Evolutionary conservation across 2,329 filamentous ascomycete genomes (phyloP).

Genomic region (Fusarium sp.): DNA sequence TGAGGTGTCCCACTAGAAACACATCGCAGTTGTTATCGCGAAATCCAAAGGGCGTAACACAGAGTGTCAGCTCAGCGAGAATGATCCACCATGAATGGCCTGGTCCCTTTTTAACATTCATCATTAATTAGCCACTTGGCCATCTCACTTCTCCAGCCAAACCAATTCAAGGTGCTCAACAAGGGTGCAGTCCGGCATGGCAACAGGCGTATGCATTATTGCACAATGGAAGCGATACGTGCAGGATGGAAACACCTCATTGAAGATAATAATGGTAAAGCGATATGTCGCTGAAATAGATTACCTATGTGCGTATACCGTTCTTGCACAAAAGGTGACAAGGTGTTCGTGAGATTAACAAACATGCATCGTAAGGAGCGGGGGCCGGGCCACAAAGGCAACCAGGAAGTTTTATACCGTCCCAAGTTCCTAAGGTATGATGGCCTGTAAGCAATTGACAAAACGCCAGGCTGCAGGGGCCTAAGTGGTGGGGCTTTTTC

Average conservation of each 20-base stretch:
- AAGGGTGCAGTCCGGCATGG: conserved; percentile 14
- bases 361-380: no score
- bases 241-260: conserved; percentile 7
- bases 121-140: conserved; percentile 35
- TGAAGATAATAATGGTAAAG: conserved; percentile 5
- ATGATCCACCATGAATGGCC: conserved; percentile 14
- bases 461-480: no score
- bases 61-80: conserved; percentile 9
- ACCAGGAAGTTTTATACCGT: no score
- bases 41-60: conserved; percentile 26
- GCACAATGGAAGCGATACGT: conserved; percentile 2
- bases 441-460: no score
- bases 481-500: no score
- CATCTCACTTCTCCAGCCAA: conserved; percentile 19
- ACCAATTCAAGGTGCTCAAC: conserved; percentile 15
- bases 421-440: no score
- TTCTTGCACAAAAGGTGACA: background rate
- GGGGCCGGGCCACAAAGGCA: no score
- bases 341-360: no score
- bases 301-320: background rate
- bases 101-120: conserved; percentile 21
- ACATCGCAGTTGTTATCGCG: conserved; percentile 9
- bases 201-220: conserved; percentile 4
- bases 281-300: background rate
- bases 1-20: conserved; percentile 30